Evolutionary conservation across 2,329 filamentous ascomycete species (phyloP).

Genomic region (Rosellinia necatrix): DNA sequence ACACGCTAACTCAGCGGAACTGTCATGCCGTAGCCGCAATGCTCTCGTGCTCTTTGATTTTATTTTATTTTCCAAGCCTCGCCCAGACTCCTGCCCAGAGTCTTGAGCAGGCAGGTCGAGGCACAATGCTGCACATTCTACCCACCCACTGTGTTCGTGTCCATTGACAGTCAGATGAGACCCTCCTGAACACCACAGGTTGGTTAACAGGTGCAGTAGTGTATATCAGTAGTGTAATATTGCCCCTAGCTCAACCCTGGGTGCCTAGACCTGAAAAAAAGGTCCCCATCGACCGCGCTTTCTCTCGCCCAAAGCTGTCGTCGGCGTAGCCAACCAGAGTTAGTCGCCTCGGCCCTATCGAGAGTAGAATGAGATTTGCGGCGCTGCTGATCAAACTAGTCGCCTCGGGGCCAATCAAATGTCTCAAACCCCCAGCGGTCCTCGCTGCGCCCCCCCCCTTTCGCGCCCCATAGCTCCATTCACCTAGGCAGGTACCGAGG

Average conservation of each 20-base stretch:
- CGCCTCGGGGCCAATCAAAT: conserved; percentile 14
- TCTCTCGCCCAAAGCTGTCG: not conserved
- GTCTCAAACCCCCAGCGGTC: not conserved
- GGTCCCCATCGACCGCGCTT: not conserved
- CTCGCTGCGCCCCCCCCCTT: conserved; percentile 16
- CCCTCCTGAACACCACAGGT: not conserved
- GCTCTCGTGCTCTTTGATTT: no score
- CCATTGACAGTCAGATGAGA: not conserved
- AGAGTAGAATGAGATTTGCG: conserved; percentile 16
- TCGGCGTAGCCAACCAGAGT: conserved; percentile 12
- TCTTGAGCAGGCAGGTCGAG: no score
- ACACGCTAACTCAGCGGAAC: not conserved
- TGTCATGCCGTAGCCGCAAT: no score
- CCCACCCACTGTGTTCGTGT: no score
- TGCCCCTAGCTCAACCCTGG: conserved; percentile 18
- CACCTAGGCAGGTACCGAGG: no score
- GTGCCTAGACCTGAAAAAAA: no score
- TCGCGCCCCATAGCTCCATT: not conserved
- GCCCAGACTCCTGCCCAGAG: no score
- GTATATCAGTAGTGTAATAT: not conserved
- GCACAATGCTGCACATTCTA: no score
- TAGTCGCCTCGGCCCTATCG: conserved; percentile 17
- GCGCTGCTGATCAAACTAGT: conserved; percentile 25
- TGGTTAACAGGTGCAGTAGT: no score
- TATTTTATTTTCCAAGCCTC: not conserved